Evolutionary conservation across 1,284 basidiomycete species (phyloP), one percentile per base, ranked within the genome.

Genomic region (Rhodofomes roseus): DNA sequence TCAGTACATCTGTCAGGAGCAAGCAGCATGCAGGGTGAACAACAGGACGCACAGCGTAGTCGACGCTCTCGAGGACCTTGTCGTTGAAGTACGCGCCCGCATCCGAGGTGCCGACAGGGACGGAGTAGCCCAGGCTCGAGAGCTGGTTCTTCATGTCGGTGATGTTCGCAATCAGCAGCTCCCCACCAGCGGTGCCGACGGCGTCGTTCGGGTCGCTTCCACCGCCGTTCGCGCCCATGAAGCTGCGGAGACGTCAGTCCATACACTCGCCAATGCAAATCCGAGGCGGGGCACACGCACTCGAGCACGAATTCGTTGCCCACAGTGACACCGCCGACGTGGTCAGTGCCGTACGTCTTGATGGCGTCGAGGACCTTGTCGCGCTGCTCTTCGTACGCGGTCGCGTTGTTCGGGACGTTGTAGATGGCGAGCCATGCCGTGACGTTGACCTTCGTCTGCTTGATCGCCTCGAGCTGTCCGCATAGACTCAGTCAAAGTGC

Each of bases 361-460:
- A 98, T 76, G 18, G 89, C 91, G 11, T 78, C 74, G 61, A 85
- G 76, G 62, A 96, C 83, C 37, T 78, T 76, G 60, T 82, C 79
- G 40, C 85, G 82, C 74, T 98, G 96, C 51, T 89, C 81, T 1
- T 73, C 65, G 71, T 94, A 97, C 1, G 89, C 87, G 0, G 79
- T 76, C 29, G 89, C 84, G 63, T 89, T 86, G 55, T 80, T 83
- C 39, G 88, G 71, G 11, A 79, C 66, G 29, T 81, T 80, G 72
- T 89, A 98, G 68, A 92, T 93, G 31, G 88, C 96, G n/a, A 95
- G 80, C 74, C 80, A 97, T 16, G 98, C 90, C 11, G 76, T 78
- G 84, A 98, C 82, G 74, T 96, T 81, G 57, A 94, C 92, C 73
- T 96, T 93, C 54, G 95, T 96, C 68, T 88, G 85, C 69, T 90